Evolutionary conservation across 2,329 filamentous ascomycete species (phyloP).

Genomic region (Cytospora chrysosperma): DNA sequence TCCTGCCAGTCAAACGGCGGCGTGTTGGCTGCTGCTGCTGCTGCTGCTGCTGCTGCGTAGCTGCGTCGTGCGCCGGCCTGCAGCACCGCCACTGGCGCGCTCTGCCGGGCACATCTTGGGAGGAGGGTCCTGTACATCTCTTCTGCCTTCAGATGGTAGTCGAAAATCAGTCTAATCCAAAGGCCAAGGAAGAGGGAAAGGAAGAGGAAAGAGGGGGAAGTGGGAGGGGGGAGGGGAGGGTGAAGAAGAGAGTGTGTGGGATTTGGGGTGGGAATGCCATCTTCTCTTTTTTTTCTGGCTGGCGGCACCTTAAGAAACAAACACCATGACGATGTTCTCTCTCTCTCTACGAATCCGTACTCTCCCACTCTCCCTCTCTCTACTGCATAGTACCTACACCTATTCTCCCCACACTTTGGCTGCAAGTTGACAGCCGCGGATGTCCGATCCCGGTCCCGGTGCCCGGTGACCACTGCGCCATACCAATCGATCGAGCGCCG

Average conservation of each 20-base stretch:
- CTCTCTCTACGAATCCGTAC: too few species aligned
- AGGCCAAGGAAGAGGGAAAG: not conserved
- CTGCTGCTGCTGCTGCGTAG: conserved; percentile 31
- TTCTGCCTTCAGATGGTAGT: not conserved
- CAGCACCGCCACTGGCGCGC: conserved; percentile 13
- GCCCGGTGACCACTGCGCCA: too few species aligned
- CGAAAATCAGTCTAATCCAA: conserved; percentile 9
- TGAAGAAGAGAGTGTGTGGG: too few species aligned
- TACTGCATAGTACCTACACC: too few species aligned
- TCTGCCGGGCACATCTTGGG: conserved; percentile 19
- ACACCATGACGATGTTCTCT: not conserved
- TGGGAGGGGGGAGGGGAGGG: too few species aligned
- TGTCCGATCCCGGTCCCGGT: conserved; percentile 17
- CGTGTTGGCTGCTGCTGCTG: conserved; percentile 31
- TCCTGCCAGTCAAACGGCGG: conserved; percentile 84
- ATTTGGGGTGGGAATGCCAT: not conserved
- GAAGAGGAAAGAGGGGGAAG: not conserved
- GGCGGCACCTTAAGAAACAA: too few species aligned
- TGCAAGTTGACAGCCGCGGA: not conserved
- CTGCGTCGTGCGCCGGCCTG: conserved; percentile 20
- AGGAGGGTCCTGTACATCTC: conserved; percentile 21
- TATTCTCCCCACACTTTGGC: not conserved
- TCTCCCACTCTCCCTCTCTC: too few species aligned
- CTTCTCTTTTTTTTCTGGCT: too few species aligned
- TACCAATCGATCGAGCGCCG: not conserved